phyloP scores from a whole-genome alignment of 495 filamentous ascomycete species.

The Penicillium canariense region DNA sequence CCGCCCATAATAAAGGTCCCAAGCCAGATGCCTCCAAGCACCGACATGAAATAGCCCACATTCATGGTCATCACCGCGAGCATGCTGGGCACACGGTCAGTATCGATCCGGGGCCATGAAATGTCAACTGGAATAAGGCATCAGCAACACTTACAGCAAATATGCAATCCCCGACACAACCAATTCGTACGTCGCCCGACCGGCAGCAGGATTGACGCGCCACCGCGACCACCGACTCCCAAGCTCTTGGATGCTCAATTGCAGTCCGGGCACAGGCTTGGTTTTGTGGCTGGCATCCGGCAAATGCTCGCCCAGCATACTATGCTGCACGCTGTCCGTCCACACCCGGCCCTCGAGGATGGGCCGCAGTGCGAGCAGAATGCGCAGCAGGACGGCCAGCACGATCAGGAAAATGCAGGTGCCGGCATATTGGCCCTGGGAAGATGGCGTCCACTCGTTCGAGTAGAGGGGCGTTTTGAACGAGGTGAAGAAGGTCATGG shows the following conservation, averaged over 20 bases:
- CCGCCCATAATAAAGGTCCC: slow-evolving; percentile 34
- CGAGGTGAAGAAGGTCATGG: slow-evolving; percentile 34
- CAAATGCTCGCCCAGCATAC: slow-evolving; percentile 5
- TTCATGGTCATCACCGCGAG: slow-evolving; percentile 37
- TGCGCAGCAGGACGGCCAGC: slow-evolving; percentile 26
- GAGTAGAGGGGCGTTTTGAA: slow-evolving; percentile 27
- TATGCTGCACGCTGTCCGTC: slow-evolving; percentile 19
- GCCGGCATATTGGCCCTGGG: slow-evolving; percentile 29
- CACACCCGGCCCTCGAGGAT: slow-evolving; percentile 24
- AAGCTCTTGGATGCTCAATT: slow-evolving; percentile 19
- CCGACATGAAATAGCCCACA: slow-evolving; percentile 31
- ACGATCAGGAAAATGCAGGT: slow-evolving; percentile 33
- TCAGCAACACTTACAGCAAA: slow-evolving; percentile 21
- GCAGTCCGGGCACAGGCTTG: slow-evolving; percentile 7
- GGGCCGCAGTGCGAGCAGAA: slow-evolving; percentile 24
- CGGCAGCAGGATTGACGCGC: slow-evolving; percentile 27
- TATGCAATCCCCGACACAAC: slow-evolving; percentile 26
- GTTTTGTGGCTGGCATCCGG: background rate
- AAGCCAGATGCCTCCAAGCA: slow-evolving; percentile 27
- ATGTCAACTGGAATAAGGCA: background rate
- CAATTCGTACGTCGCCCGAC: slow-evolving; percentile 23
- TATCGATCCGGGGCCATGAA: background rate
- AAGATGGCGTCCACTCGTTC: slow-evolving; percentile 20
- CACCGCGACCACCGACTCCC: slow-evolving; percentile 26
- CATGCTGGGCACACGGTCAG: slow-evolving; percentile 17